Base-by-base conservation (phyloP, 2,329 filamentous ascomycete species). In the Penicillium carneum region DNA sequence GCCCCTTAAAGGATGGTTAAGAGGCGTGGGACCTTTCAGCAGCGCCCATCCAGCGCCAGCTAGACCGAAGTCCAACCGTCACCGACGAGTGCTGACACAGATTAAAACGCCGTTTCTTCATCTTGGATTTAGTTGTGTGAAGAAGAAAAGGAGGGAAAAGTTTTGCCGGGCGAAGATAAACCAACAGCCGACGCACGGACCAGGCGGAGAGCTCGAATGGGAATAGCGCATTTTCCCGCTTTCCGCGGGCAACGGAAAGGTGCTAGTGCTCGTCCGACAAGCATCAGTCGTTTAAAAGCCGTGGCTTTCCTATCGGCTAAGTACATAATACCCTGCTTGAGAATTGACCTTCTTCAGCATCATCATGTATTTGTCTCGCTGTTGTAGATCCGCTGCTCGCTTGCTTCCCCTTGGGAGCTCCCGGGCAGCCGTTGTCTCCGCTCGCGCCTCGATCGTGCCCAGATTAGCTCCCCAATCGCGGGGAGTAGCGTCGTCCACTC, bases 91-190 rank as follows among this genome's bases (percentile, higher is more conserved):
- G 69, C 74, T 76, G 74, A 71, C 48, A 66, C 69, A 74, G 74
- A 63, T 66, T 58, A 66, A 63, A 38, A 69, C 71, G 71, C 71
- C 74, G 64, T 72, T 71, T 76, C 74, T 75, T 76, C 74, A 76
- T 76, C 69, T 76, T 76, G 74, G 74, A 76, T 75, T 76, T 76
- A 76, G 74, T 76, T 76, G 74, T 76, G 74, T 76, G 74, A 76
- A 68, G 71, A 74, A 68, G 65, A 70, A 68, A 71, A 63, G 53
- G 51, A 63, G 46, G 23, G 43, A 64, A 31, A n/a, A 36, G 46
- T 57, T 64, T 57, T 57, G 60, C 54, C 45, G 63, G 18, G 54
- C 57, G 61, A 60, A 63, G 51, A 69, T 67, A 67, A 68, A 63
- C 29, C 41, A 46, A 18, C 42, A 31, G 29, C 33, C 41, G 39